These are phyloP conservation scores for Metarhizium anisopliae DNA, from an alignment of 2,329 filamentous ascomycete species.

Conservation along the genomic window DNA sequence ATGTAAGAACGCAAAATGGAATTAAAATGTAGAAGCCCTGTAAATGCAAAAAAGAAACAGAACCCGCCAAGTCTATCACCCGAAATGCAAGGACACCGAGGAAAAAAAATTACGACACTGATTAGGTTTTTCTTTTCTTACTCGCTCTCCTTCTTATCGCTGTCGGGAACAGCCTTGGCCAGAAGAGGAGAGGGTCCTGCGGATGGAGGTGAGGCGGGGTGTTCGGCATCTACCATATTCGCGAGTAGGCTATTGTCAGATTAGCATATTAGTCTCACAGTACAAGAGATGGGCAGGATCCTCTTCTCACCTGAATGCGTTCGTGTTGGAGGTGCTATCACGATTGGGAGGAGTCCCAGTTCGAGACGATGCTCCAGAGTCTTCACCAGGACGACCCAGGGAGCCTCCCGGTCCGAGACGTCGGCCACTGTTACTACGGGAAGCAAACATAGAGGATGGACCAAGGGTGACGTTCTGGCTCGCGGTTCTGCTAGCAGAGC, in stretches of 20 bases:
- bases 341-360: constrained; percentile 74
- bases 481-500: constrained; percentile 46
- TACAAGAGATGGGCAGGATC: not conserved
- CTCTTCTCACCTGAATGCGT: constrained; percentile 79
- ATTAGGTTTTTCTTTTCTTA: constrained; percentile 35
- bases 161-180: constrained; percentile 52
- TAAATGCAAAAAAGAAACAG: constrained; percentile 35
- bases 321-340: constrained; percentile 57
- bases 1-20: constrained; percentile 12
- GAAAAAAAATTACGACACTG: constrained; percentile 15
- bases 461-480: constrained; percentile 62
- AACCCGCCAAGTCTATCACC: constrained; percentile 43
- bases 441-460: constrained; percentile 77
- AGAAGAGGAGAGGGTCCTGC: constrained; percentile 57
- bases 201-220: constrained; percentile 62
- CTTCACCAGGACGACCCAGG: constrained; percentile 66
- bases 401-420: constrained; percentile 68
- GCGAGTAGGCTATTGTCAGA: constrained; percentile 40
- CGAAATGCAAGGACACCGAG: constrained; percentile 36
- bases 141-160: constrained; percentile 44
- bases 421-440: constrained; percentile 85
- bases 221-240: constrained; percentile 48
- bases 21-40: constrained; percentile 24
- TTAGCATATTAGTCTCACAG: not conserved
- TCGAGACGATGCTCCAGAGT: constrained; percentile 80